phyloP scores from a whole-genome alignment of 148 eudicot species.

The Camellia sinensis region DNA sequence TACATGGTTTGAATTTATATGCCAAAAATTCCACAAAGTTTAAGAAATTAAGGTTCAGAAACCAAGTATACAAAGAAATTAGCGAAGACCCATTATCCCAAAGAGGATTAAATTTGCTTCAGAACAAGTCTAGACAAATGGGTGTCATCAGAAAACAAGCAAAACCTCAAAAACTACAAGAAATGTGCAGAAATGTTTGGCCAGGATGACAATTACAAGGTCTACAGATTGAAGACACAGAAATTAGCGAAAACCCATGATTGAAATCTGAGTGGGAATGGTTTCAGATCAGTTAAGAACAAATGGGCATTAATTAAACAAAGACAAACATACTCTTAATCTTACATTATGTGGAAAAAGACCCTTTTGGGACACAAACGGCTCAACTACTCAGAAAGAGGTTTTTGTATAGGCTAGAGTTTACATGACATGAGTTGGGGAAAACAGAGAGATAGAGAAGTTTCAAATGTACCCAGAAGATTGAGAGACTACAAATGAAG shows the following conservation, averaged over 20 bases:
- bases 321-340: constrained; percentile 2
- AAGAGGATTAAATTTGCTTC: constrained; percentile 5
- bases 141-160: constrained; percentile 21
- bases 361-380: constrained; percentile 14
- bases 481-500: constrained; percentile 5
- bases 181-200: constrained; percentile 13
- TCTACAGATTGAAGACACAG: background rate
- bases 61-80: constrained; percentile 22
- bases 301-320: constrained; percentile 30
- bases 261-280: constrained; percentile 8
- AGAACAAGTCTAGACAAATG: constrained; percentile 30
- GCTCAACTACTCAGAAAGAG: constrained; percentile 12
- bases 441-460: background rate
- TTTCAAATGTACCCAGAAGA: constrained; percentile 20
- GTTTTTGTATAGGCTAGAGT: background rate
- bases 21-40: constrained; percentile 9
- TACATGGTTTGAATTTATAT: constrained; percentile 38
- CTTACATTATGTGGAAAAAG: constrained; percentile 29
- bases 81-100: constrained; percentile 46
- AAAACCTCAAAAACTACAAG: background rate
- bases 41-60: constrained; percentile 10
- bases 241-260: constrained; percentile 61
- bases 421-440: constrained; percentile 1
- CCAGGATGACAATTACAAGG: background rate
- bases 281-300: constrained; percentile 27